These are phyloP conservation scores for Dalbergia cochinchinensis DNA, from an alignment of 306 rosid species.

Conservation along the genomic window DNA sequence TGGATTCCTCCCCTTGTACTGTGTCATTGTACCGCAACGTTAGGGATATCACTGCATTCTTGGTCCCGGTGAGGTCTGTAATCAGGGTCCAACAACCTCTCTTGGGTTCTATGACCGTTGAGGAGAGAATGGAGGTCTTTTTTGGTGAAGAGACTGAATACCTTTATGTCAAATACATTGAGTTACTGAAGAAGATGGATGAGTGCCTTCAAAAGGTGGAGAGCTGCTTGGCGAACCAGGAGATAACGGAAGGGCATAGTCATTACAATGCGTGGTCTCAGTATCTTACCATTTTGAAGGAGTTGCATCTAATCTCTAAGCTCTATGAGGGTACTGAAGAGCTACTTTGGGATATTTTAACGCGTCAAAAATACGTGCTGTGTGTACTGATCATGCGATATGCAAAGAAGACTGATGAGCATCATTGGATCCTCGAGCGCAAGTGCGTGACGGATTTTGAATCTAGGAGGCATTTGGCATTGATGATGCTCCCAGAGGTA, in stretches of 20 bases:
- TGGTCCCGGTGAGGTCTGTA: constrained; percentile 60
- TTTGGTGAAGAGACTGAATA: constrained; percentile 60
- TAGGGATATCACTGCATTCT: constrained; percentile 68
- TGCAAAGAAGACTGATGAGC: constrained; percentile 76
- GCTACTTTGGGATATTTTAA: constrained; percentile 65
- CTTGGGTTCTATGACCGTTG: constrained; percentile 34
- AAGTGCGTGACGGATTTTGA: constrained; percentile 76
- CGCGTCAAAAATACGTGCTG: constrained; percentile 55
- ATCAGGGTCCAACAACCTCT: constrained; percentile 45
- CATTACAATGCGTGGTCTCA: constrained; percentile 73
- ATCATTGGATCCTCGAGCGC: constrained; percentile 80
- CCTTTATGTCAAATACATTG: constrained; percentile 51
- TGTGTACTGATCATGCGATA: constrained; percentile 61
- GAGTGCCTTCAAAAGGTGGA: constrained; percentile 67
- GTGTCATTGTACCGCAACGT: constrained; percentile 64
- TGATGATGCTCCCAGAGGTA: constrained; percentile 92
- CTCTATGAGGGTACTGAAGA: constrained; percentile 70
- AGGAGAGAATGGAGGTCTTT: constrained; percentile 43
- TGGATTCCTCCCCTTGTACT: constrained; percentile 48
- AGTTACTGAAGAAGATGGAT: constrained; percentile 64
- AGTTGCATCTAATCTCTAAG: constrained; percentile 64
- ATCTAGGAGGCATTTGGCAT: constrained; percentile 84
- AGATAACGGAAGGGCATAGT: constrained; percentile 48
- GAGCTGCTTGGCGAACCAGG: constrained; percentile 52
- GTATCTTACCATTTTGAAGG: constrained; percentile 83